Evolutionary conservation across 2,329 filamentous ascomycete species (phyloP).

Genomic region (Botryotinia narcissicola): DNA sequence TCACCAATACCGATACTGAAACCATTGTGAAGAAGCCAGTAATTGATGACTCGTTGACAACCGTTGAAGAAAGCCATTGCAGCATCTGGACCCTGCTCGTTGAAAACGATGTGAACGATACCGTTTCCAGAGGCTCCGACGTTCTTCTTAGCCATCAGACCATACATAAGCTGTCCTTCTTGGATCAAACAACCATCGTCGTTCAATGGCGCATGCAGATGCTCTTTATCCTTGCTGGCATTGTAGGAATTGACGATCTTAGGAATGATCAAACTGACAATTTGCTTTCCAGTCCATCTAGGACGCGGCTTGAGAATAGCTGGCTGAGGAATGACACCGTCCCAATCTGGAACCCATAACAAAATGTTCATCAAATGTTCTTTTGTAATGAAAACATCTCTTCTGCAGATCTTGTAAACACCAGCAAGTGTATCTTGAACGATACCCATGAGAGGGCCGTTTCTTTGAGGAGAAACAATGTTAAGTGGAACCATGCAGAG

Average conservation of each 20-base stretch:
- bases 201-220: constrained; percentile 57
- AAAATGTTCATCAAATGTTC: constrained; percentile 95
- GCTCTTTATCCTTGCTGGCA: constrained; percentile 54
- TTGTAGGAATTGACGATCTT: constrained; percentile 76
- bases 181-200: constrained; percentile 82
- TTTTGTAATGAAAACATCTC: constrained; percentile 86
- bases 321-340: constrained; percentile 87
- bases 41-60: constrained; percentile 89
- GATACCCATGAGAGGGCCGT: constrained; percentile 98
- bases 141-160: constrained; percentile 88
- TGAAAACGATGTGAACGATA: constrained; percentile 94
- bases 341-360: constrained; percentile 97
- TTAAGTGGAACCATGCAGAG: constrained; percentile 97
- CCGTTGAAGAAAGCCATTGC: constrained; percentile 96
- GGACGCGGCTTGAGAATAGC: constrained; percentile 92
- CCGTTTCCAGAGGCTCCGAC: constrained; percentile 87
- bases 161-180: constrained; percentile 85
- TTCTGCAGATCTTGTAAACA: constrained; percentile 92
- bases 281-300: constrained; percentile 97
- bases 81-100: constrained; percentile 81
- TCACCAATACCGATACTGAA: constrained; percentile 99
- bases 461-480: constrained; percentile 96
- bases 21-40: constrained; percentile 94
- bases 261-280: constrained; percentile 90
- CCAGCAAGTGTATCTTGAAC: constrained; percentile 97